Evolutionary conservation across 2,329 filamentous ascomycete genomes (phyloP).

Genomic region (Penicillium sclerotigenum): DNA sequence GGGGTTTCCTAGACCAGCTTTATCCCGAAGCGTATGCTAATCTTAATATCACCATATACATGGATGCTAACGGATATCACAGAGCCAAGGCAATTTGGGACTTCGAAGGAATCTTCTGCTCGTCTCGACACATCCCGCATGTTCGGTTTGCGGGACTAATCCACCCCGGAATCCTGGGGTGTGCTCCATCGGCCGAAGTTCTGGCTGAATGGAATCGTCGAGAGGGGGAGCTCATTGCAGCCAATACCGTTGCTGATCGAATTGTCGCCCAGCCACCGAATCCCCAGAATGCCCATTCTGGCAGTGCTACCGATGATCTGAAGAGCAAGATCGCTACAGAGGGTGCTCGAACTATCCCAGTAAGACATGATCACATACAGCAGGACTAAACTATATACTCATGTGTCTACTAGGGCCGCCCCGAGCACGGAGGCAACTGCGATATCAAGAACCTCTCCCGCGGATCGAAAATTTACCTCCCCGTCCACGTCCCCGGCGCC

Average conservation of each 20-base stretch:
- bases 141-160: conserved; percentile 87
- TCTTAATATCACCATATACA: not conserved
- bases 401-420: conserved; percentile 53
- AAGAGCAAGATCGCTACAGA: conserved; percentile 69
- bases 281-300: conserved; percentile 69
- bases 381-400: not conserved
- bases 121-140: conserved; percentile 79
- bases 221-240: conserved; percentile 73
- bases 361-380: conserved; percentile 13
- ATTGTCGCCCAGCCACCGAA: conserved; percentile 76
- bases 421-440: conserved; percentile 86
- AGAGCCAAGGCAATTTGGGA: conserved; percentile 72
- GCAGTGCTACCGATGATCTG: conserved; percentile 56
- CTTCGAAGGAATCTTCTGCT: conserved; percentile 76
- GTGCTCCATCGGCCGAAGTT: conserved; percentile 75
- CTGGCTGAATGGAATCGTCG: conserved; percentile 79
- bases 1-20: conserved; percentile 82
- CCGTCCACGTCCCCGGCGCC: conserved; percentile 79
- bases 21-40: conserved; percentile 71
- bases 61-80: not conserved
- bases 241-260: conserved; percentile 61
- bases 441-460: conserved; percentile 84
- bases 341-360: conserved; percentile 80
- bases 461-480: conserved; percentile 79
- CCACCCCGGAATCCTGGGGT: conserved; percentile 87